These are phyloP conservation scores for Leucocoprinus leucothites DNA, from an alignment of 768 basidiomycete genomes.

Conservation along the genomic window DNA sequence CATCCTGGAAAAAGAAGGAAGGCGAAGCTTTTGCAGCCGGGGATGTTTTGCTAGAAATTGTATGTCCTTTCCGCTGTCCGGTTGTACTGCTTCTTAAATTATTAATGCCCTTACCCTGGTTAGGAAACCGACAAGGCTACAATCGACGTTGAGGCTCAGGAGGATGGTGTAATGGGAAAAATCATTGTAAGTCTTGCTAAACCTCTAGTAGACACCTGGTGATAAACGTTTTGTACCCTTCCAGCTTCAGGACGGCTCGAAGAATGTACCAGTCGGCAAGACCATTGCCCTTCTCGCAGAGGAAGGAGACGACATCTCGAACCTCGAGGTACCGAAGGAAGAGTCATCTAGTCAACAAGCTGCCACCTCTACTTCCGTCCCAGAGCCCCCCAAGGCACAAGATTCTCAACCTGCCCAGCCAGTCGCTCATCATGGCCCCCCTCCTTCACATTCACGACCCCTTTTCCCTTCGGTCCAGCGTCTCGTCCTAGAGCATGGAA, in stretches of 20 bases:
- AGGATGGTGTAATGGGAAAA: slow-evolving; percentile 92
- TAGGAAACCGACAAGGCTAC: slow-evolving; percentile 96
- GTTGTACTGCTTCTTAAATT: slow-evolving; percentile 3
- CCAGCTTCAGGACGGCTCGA: slow-evolving; percentile 63
- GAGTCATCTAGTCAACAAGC: slow-evolving; percentile 23
- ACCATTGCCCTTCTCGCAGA: slow-evolving; percentile 92
- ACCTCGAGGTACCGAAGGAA: slow-evolving; percentile 64
- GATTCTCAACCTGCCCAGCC: slow-evolving; percentile 27
- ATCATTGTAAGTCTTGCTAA: slow-evolving; percentile 63
- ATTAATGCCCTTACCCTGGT: slow-evolving; percentile 1
- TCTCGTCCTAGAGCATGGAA: slow-evolving; percentile 62
- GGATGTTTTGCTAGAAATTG: slow-evolving; percentile 88
- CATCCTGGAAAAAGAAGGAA: slow-evolving; percentile 86
- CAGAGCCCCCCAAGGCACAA: slow-evolving; percentile 24
- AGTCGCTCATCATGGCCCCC: slow-evolving; percentile 25
- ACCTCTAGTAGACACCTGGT: neutral
- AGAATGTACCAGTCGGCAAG: slow-evolving; percentile 84
- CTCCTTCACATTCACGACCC: slow-evolving; percentile 57
- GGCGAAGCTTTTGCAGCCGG: slow-evolving; percentile 79
- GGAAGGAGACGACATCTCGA: slow-evolving; percentile 92
- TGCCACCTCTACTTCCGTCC: slow-evolving; percentile 26
- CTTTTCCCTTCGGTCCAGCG: slow-evolving; percentile 91
- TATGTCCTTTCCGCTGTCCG: slow-evolving; percentile 34
- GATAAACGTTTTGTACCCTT: neutral
- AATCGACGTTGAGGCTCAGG: slow-evolving; percentile 98